These are phyloP conservation scores for Claviceps sp. DNA, from an alignment of 2,329 filamentous ascomycete species.

Conservation along the genomic window DNA sequence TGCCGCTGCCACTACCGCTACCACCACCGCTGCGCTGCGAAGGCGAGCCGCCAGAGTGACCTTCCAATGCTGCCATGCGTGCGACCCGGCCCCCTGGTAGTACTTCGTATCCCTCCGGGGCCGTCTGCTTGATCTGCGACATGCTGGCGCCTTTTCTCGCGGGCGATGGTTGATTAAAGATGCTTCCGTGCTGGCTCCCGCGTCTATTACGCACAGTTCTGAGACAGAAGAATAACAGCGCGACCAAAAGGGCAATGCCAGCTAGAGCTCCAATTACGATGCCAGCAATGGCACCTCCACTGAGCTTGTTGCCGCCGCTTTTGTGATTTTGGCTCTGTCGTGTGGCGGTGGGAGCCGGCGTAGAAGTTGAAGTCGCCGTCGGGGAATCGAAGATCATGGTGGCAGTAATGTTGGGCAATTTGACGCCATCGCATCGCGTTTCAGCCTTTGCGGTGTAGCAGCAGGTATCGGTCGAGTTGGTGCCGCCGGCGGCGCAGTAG, in stretches of 20 bases:
- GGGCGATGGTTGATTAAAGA: constrained; percentile 84
- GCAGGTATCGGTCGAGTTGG: constrained; percentile 90
- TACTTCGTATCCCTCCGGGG: constrained; percentile 51
- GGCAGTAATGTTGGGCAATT: constrained; percentile 60
- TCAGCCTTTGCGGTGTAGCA: constrained; percentile 74
- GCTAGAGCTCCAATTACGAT: constrained; percentile 72
- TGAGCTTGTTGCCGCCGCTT: constrained; percentile 34
- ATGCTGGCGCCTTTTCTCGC: constrained; percentile 36
- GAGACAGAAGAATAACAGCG: constrained; percentile 56
- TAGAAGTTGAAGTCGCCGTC: constrained; percentile 28
- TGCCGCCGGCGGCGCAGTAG: constrained; percentile 71
- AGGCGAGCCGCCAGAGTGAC: constrained; percentile 49
- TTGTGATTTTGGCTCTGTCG: constrained; percentile 15
- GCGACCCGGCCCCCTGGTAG: constrained; percentile 82
- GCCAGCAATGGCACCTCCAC: constrained; percentile 81
- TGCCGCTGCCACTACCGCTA: constrained; percentile 30
- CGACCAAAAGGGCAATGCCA: constrained; percentile 55
- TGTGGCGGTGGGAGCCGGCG: constrained; percentile 8
- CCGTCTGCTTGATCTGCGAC: constrained; percentile 22
- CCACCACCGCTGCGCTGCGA: constrained; percentile 32
- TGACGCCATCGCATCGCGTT: constrained; percentile 58
- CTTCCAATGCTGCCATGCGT: constrained; percentile 88
- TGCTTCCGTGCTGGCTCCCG: constrained; percentile 52
- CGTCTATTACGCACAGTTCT: constrained; percentile 33
- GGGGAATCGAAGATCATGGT: constrained; percentile 46